Base-by-base conservation (phyloP, 768 basidiomycete genomes). In the Leucogyrophana mollusca region DNA sequence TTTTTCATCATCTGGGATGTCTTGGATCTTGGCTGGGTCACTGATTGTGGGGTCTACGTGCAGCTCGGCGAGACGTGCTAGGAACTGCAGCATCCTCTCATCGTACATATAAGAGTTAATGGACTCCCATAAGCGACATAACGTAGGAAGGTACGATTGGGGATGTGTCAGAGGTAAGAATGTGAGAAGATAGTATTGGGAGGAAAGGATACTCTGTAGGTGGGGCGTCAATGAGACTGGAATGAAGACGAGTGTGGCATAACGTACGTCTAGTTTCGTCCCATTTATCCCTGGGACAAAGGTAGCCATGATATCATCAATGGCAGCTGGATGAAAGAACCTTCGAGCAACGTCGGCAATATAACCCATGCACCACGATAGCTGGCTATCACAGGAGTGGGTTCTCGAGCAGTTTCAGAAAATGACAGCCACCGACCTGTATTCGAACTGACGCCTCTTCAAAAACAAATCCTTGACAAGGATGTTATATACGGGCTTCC, bases 41-140 rank as follows among this genome's bases (percentile, higher is more conserved):
- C 86, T 89, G 64, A 80, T 67, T 34, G 78, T 73, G 43, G 91
- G 84, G 56, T 87, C 27, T 37, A 37, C 35, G 69, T 95, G 93
- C 68, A 85, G 74, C 64, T 91, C 86, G 45, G 85, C 72, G 37
- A 95, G 73, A 56, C 78, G 77, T 22, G 90, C 76, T 49, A 94
- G 76, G 61, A 95, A 87, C 46, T 89, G 79, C 51, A 94, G 73
- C 82, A 91, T 90, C 64, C 91, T 79, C 58, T 92, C 91, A 73
- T 94, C 91, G 70, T 83, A 94, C 66, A 85, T 79, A 64, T 89
- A 89, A 47, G 89, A 90, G 69, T 93, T 92, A 58, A 94, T 73
- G 10, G 89, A 86, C 66, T 89, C 85, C 90, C 91, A 94, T 37
- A 92, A 59, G 44, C 86, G 83, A 70, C 94, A 89, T 44, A 93